These are phyloP conservation scores for Quercus berberidifolia DNA, from an alignment of 306 rosid genomes.

Conservation along the genomic window DNA sequence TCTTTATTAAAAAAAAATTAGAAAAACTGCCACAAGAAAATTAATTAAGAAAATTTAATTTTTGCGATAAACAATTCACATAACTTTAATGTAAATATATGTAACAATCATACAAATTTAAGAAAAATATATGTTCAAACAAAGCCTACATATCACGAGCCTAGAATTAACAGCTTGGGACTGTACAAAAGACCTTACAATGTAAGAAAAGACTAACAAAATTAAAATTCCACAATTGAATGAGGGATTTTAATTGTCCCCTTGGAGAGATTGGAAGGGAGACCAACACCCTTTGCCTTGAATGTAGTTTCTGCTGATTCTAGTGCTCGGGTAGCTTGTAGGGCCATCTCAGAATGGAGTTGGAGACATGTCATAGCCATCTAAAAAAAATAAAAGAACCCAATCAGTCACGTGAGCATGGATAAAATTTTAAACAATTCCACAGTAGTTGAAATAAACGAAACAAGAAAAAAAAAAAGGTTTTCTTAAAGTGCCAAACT, in stretches of 20 bases:
- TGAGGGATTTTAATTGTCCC: conserved; percentile 62
- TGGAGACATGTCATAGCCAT: conserved; percentile 84
- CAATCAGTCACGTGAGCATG: neutral
- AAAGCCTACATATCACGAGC: neutral
- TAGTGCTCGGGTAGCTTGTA: conserved; percentile 79
- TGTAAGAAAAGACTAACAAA: neutral
- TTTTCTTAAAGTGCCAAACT: neutral
- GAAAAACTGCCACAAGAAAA: too few species aligned
- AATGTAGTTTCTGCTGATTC: conserved; percentile 59
- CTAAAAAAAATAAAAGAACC: conserved; percentile 28
- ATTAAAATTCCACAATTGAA: conserved; percentile 31
- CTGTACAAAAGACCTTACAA: neutral
- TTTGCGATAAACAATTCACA: too few species aligned
- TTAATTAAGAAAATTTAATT: too few species aligned
- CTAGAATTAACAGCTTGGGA: conserved; percentile 1
- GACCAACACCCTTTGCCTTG: conserved; percentile 33
- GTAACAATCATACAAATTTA: too few species aligned
- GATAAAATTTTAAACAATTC: neutral
- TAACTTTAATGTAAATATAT: too few species aligned
- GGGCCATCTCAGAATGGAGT: conserved; percentile 97
- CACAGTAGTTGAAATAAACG: neutral
- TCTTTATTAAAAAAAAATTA: too few species aligned
- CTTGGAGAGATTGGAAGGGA: conserved; percentile 53
- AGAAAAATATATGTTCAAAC: too few species aligned
- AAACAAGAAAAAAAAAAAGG: neutral